Conservation (phyloP, 805 yeast genomes). For the Candida ovalis region DNA sequence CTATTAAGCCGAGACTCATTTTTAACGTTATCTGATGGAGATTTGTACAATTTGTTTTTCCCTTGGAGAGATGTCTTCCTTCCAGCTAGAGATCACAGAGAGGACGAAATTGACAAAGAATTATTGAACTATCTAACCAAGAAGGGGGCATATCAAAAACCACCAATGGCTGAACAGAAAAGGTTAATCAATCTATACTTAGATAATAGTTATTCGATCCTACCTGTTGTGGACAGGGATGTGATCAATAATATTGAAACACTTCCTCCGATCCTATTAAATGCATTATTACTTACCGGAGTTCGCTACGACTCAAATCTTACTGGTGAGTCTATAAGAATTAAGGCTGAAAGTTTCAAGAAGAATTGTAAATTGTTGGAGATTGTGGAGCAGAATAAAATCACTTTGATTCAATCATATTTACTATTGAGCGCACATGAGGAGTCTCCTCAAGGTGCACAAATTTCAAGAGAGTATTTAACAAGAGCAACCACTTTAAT, state of each 20-base stretch:
- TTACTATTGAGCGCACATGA: constrained; percentile 28
- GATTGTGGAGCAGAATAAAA: constrained; percentile 25
- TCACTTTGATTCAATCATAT: constrained; percentile 28
- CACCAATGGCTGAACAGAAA: constrained; percentile 20
- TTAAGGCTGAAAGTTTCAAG: constrained; percentile 21
- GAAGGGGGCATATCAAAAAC: constrained; percentile 25
- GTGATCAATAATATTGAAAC: constrained; percentile 14
- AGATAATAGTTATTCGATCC: constrained; percentile 26
- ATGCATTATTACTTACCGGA: constrained; percentile 26
- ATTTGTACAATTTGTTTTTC: constrained; percentile 26
- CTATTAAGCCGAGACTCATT: constrained; percentile 30
- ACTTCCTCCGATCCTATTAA: constrained; percentile 26
- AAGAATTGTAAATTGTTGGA: constrained; percentile 26
- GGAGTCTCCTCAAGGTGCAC: constrained; percentile 29
- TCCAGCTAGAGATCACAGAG: constrained; percentile 13
- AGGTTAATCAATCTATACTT: constrained; percentile 20
- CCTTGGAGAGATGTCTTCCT: constrained; percentile 30
- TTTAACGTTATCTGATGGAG: constrained; percentile 29
- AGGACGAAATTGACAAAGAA: constrained; percentile 20
- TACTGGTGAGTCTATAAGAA: constrained; percentile 14
- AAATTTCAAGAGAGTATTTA: constrained; percentile 22
- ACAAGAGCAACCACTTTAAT: constrained; percentile 25
- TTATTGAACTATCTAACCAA: constrained; percentile 19
- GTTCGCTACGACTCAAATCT: constrained; percentile 20
- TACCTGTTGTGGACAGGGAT: constrained; percentile 28